Evolutionary conservation across 2,329 filamentous ascomycete species (phyloP), one percentile per base, ranked within the genome.

Genomic region (Sporothrix luriei): DNA sequence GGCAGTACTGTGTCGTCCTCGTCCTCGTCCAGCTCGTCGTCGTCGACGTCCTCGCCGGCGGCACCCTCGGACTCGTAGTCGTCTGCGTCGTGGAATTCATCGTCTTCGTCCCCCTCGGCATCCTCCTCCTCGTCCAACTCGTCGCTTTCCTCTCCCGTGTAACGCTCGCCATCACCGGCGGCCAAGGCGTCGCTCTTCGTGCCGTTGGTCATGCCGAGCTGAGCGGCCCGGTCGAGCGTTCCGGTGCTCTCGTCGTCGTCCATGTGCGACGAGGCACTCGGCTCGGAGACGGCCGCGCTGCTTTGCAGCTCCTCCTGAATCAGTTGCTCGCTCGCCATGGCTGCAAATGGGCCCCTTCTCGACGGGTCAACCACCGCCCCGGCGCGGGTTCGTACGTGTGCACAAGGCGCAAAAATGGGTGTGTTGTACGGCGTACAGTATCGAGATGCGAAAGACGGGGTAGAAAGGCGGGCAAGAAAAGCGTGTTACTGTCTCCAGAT

Each of bases 271-370:
- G 66, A 69, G 0, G 68, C 73, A 59, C 80, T 78, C 33, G 82
- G 83, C 70, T 85, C 84, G 6, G 84, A 85, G 69, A 83, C 79
- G 73, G 84, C 79, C 55, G 82, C 83, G 76, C 84, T 86, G 74
- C 85, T 84, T 74, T 87, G 85, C 69, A 86, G 80, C 76, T 87
- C 84, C 71, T 88, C 85, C 76, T 87, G 82, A 79, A 85, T 86
- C 65, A 83, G 79, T 74, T 85, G 84, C 69, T 83, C 81, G 74
- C 82, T 85, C 67, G 82, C 78, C 83, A 86, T 86, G 61, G 43
- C 61, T 24, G 51, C 6, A 7, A 52, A 33, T 64, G 40, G 13
- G 10, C 40, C 29, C 51, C 59, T 33, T 43, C 61, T 51, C 24
- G 7, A 54, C 66, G 26, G 46, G 29, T 69, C 52, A 33, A 26